Percentiles rank a stretch among this genome's conserved stretches.
Evolutionary conservation across 1,284 basidiomycete genomes (phyloP).

Genomic region (Trichosporon coremiiforme): DNA sequence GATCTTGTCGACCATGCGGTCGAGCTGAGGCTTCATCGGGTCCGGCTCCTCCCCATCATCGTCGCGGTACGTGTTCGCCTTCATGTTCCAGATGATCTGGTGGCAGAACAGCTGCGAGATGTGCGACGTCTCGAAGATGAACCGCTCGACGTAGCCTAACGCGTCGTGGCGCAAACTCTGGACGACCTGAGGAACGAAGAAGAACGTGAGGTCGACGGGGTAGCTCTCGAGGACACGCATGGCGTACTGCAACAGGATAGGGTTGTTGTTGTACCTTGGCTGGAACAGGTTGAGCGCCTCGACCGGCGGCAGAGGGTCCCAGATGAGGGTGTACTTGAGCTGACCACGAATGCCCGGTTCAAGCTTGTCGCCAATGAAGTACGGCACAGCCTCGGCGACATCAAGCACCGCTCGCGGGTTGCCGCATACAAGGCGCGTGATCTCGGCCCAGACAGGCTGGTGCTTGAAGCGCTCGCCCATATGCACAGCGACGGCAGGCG

Average conservation of each 20-base stretch:
- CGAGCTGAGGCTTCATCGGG: constrained; percentile 91
- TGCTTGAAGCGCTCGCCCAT: constrained; percentile 84
- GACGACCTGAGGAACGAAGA: constrained; percentile 98
- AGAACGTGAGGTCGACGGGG: constrained; percentile 93
- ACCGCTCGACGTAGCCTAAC: constrained; percentile 88
- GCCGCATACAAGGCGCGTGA: constrained; percentile 72
- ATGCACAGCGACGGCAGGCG: constrained; percentile 79
- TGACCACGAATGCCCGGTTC: constrained; percentile 50
- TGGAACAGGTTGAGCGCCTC: constrained; percentile 85
- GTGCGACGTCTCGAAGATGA: constrained; percentile 96
- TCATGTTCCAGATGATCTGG: constrained; percentile 99
- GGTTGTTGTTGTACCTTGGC: constrained; percentile 77
- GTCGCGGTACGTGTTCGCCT: constrained; percentile 94
- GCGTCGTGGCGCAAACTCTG: constrained; percentile 89
- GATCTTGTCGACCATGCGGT: constrained; percentile 79
- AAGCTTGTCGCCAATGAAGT: constrained; percentile 73
- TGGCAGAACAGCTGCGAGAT: constrained; percentile 98
- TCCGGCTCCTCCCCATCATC: constrained; percentile 76
- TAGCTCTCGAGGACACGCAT: constrained; percentile 94
- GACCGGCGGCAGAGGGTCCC: constrained; percentile 86
- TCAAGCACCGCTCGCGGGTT: constrained; percentile 72
- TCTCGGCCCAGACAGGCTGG: constrained; percentile 66
- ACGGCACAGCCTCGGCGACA: constrained; percentile 75
- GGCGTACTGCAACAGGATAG: constrained; percentile 90
- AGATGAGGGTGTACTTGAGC: constrained; percentile 75